Evolutionary conservation across 805 yeast species (phyloP), one percentile per base, ranked within the genome.

Genomic region (Scheffersomyces coipomensis): DNA sequence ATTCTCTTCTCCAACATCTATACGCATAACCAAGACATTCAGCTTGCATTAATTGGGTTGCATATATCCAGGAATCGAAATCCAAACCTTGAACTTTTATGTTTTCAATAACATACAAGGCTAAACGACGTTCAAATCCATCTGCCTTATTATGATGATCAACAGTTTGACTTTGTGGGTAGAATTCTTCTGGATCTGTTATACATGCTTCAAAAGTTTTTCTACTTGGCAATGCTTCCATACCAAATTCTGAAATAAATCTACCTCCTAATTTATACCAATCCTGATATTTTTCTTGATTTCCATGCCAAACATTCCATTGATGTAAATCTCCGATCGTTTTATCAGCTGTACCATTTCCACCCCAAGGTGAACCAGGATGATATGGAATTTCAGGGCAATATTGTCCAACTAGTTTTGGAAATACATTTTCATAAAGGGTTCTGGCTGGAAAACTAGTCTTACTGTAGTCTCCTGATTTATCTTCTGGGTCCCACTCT

Each of bases 271-370:
- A 51, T 34, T 60, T 56, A 30, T 55, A 53, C 78, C 78, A 73
- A 47, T 73, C 57, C 44, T 76, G 81, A 46, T 75, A 75, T 43
- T 62, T 65, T 38, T 68, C 71, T 49, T 73, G 76, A 17, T 60
- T 51, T 1, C 80, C 81, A 45, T 76, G 81, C 80, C 80, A 76
- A 7, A 76, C 76, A 45, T 74, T 73, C 81, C 81, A 76, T 43
- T 75, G 79, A 45, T 76, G 81, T 4, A 71, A 56, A 47, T 76
- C 81, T 2, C 81, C 81, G 15, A 62, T 53, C 1, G 70, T 64
- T 4, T 60, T 54, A 43, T 69, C 75, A 6, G 54, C 42, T 9
- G 72, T 50, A 5, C 43, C 40, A 7, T 47, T 44, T 4, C 77
- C 74, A 18, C 77, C 73, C 63, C 66, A 73, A 1, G 81, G 81